Evolutionary conservation across 805 yeast species (phyloP).

Genomic region (Blastobotrys robertii): DNA sequence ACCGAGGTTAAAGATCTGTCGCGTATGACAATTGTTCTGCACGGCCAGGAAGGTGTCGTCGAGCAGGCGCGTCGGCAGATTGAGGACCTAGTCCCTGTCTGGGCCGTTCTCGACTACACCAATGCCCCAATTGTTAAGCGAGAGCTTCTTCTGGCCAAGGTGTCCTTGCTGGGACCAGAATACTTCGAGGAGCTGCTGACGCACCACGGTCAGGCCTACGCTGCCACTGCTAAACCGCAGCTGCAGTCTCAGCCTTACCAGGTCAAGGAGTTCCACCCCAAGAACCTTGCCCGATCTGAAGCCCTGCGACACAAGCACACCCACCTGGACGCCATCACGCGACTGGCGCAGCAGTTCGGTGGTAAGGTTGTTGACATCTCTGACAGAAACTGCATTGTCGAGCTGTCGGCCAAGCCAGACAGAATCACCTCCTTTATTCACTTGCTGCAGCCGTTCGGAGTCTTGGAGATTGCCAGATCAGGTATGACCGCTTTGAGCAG

Average conservation of each 20-base stretch:
- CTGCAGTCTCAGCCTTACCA: slow-evolving; percentile 16
- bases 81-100: slow-evolving; percentile 95
- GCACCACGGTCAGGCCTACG: slow-evolving; percentile 49
- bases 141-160: slow-evolving; percentile 84
- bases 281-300: slow-evolving; percentile 80
- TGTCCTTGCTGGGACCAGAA: slow-evolving; percentile 94
- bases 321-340: slow-evolving; percentile 77
- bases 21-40: slow-evolving; percentile 91
- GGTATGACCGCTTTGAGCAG: slow-evolving; percentile 99
- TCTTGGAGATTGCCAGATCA: slow-evolving; percentile 90
- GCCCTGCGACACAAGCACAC: slow-evolving; percentile 88
- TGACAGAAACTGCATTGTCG: slow-evolving; percentile 89
- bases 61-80: slow-evolving; percentile 98
- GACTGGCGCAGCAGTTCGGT: slow-evolving; percentile 77
- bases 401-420: slow-evolving; percentile 87
- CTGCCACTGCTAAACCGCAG: slow-evolving; percentile 22
- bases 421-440: slow-evolving; percentile 80
- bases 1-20: slow-evolving; percentile 93
- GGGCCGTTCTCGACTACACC: slow-evolving; percentile 93
- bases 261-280: slow-evolving; percentile 62
- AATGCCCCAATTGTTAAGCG: slow-evolving; percentile 83
- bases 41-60: slow-evolving; percentile 90
- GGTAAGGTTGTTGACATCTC: slow-evolving; percentile 88
- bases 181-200: slow-evolving; percentile 90
- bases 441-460: slow-evolving; percentile 90